Evolutionary conservation across 495 filamentous ascomycete species (phyloP).

Genomic region (Trichocladium uniseriatum): DNA sequence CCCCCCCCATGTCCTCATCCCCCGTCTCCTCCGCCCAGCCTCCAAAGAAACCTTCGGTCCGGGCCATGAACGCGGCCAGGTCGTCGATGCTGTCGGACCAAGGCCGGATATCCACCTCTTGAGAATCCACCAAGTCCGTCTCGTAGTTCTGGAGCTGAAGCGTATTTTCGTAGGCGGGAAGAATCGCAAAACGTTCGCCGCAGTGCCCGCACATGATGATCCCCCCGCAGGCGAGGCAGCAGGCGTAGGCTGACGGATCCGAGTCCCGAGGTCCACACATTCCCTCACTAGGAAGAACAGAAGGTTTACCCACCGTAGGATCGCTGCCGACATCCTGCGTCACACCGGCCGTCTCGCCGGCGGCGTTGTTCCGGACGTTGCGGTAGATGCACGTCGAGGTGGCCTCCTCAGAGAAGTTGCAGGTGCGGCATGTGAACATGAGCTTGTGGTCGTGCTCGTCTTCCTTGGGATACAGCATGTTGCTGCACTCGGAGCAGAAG

Average conservation of each 20-base stretch:
- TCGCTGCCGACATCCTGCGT: conserved; percentile 93
- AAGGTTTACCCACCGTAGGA: conserved; percentile 79
- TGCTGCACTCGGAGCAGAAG: conserved; percentile 97
- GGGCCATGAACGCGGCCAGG: conserved; percentile 4
- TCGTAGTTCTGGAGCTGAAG: background rate
- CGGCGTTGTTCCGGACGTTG: conserved; percentile 78
- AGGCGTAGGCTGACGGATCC: conserved; percentile 6
- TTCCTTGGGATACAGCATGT: conserved; percentile 96
- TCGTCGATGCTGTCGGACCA: conserved; percentile 4
- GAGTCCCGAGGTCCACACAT: background rate
- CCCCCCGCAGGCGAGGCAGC: conserved; percentile 15
- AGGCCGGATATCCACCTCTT: conserved; percentile 8
- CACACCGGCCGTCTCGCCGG: conserved; percentile 92
- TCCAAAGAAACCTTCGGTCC: conserved; percentile 9
- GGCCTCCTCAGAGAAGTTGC: conserved; percentile 80
- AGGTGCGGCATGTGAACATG: conserved; percentile 69
- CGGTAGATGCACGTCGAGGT: conserved; percentile 80
- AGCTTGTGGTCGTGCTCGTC: conserved; percentile 51
- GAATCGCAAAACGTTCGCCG: conserved; percentile 7
- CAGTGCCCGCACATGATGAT: conserved; percentile 14
- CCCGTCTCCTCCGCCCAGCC: conserved; percentile 5
- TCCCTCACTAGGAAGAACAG: conserved; percentile 10
- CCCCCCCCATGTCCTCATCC: conserved; percentile 7
- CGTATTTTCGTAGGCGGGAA: background rate
- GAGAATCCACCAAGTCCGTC: conserved; percentile 3